Evolutionary conservation across 345 rosid species (phyloP).

Genomic region (Populus ilicifolia): DNA sequence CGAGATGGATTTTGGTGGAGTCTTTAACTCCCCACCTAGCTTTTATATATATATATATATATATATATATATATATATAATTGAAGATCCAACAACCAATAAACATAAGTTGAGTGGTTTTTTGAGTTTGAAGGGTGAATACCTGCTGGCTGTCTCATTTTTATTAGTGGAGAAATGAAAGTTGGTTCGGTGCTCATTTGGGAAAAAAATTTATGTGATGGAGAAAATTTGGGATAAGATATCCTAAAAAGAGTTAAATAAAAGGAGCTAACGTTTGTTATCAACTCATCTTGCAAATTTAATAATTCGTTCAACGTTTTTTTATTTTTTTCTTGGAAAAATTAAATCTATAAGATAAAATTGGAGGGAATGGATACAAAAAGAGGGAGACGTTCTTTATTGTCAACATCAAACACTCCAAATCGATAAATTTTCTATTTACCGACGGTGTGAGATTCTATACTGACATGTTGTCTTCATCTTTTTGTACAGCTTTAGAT

Average conservation of each 20-base stretch:
- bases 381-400: no score
- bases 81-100: slow-evolving; percentile 12
- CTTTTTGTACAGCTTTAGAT: background rate
- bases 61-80: no score
- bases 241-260: background rate
- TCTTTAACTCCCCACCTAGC: background rate
- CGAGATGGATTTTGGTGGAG: slow-evolving; percentile 1
- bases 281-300: no score
- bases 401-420: background rate
- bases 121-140: slow-evolving; percentile 17
- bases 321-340: no score
- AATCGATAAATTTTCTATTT: background rate
- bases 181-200: slow-evolving; percentile 10
- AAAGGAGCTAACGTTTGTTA: no score
- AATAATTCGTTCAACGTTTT: no score
- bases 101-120: background rate
- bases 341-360: no score
- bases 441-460: background rate
- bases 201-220: background rate
- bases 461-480: background rate
- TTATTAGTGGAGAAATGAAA: slow-evolving; percentile 7
- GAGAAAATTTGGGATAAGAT: background rate
- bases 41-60: no score
- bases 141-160: slow-evolving; percentile 1
- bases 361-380: no score